Evolutionary conservation across 768 basidiomycete species (phyloP), one percentile per base, ranked within the genome.

Genomic region (Galerina marginata): DNA sequence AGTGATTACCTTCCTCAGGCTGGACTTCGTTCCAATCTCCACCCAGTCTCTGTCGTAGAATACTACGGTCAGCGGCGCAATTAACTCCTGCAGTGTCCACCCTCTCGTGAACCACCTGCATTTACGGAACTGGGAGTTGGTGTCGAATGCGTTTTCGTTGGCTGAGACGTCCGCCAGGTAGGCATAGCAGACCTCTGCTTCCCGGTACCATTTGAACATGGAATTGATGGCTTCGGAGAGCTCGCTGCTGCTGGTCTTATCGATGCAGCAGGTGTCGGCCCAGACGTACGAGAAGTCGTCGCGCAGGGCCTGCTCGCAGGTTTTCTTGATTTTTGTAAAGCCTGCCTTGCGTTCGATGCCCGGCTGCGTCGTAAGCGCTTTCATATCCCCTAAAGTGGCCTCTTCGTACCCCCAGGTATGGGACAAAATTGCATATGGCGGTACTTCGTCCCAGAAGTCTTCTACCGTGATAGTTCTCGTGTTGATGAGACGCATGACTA

Each of bases 11-110:
- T 45, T n/a, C 5, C 37, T 2, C 51, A 59, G 25, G 20, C 45
- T 59, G 36, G 43, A 38, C 37, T 59, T 59, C 10, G 58, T 59
- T 6, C 58, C 58, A 40, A 59, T 47, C 12, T 59, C 58, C 23
- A 48, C 36, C 61, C 56, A 62, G 20, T 54, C 37, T 48, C 49
- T 49, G 52, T 53, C 40, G 45, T 58, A 54, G 38, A 62, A 62
- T 4, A 58, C 47, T 16, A 62, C 39, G 11, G 9, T 54, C 11
- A 48, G n/a, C 2, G 61, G 61, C 12, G 61, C 56, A 26, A 62
- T 38, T n/a, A 62, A 38, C 46, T 62, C 61, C 20, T 62, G 61
- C 11, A 62, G 23, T 11, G 61, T 62, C 61, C 61, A 58, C 1
- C 56, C 61, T 38, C 61, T 29, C 11, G 46, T 54, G 39, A 62